Percentiles rank a stretch among this genome's conserved stretches.
Evolutionary conservation across 768 basidiomycete species (phyloP).

Genomic region (Boletus eberwhitei): DNA sequence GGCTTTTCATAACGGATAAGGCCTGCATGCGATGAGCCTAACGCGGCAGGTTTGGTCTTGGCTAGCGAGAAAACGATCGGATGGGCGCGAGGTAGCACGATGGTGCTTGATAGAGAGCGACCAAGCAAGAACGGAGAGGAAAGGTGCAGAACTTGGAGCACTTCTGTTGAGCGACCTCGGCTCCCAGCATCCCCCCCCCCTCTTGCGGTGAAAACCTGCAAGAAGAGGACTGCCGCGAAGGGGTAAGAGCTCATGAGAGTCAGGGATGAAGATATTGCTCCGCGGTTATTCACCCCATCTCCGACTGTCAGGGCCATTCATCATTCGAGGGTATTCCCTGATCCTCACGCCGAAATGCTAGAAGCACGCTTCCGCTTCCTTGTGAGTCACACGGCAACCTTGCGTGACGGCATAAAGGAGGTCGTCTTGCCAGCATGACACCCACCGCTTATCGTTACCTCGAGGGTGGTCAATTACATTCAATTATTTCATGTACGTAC

Average conservation of each 20-base stretch:
- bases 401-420: neutral
- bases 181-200: neutral
- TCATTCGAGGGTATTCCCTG: conserved; percentile 10
- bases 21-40: neutral
- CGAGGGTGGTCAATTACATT: conserved; percentile 3
- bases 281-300: conserved; percentile 13
- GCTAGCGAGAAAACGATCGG: neutral
- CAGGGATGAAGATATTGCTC: conserved; percentile 1
- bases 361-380: neutral
- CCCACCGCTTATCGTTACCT: conserved; percentile 1
- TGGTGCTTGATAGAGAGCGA: neutral
- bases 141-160: neutral
- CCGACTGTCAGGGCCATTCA: neutral
- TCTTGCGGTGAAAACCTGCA: neutral
- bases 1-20: neutral
- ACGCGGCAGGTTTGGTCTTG: neutral
- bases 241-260: neutral
- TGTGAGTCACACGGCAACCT: neutral
- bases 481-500: conserved; percentile 2
- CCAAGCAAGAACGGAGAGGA: neutral
- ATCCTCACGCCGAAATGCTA: conserved; percentile 15
- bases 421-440: neutral
- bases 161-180: neutral
- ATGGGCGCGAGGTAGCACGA: neutral
- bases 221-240: neutral